Evolutionary conservation across 257 asterid genomes (phyloP), one percentile per base, ranked within the genome.

Genomic region (Penstemon davidsonii): DNA sequence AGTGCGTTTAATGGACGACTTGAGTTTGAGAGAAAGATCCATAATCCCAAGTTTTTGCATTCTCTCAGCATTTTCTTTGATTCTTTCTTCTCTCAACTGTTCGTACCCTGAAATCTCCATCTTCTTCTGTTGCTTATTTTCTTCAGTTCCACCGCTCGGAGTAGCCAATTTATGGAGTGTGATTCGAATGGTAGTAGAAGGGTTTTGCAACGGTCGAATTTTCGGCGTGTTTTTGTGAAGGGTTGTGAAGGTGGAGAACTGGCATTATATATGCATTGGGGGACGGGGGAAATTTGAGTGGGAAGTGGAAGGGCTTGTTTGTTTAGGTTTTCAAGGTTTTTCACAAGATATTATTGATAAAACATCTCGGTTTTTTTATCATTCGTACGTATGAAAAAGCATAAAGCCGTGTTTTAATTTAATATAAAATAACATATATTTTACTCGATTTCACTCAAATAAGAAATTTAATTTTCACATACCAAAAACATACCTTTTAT

Each of bases 21-120:
- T 85, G 74, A 93, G 78, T 60, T 84, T 79, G 15, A 84, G 86
- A 49, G 99, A 87, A 4, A 93, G 79, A 67, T 85, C 87, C 38
- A 79, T 25, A 68, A 90, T 87, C 67, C 99, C 99, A 18, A 93
- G 86, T 67, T 88, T 86, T 63, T 90, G 80, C 99, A 93, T 86
- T 49, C 97, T 84, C 70, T 88, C 89, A 8, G 79, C 86, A 80
- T 93, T 93, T 75, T 88, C 88, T 67, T 73, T 81, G 69, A 93
- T 90, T 67, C 97, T 81, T 59, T 88, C 83, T 74, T 93, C 95
- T 67, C 99, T 87, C 52, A 80, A 79, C 58, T 71, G 84, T 74
- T 93, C 99, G 60, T 93, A 93, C 2, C 50, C 88, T 3, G 86
- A 77, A 42, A 69, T 38, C 68, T 60, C 76, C n/a, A 52, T 72